Conservation (phyloP, 805 yeast species). For the Candida montana region DNA sequence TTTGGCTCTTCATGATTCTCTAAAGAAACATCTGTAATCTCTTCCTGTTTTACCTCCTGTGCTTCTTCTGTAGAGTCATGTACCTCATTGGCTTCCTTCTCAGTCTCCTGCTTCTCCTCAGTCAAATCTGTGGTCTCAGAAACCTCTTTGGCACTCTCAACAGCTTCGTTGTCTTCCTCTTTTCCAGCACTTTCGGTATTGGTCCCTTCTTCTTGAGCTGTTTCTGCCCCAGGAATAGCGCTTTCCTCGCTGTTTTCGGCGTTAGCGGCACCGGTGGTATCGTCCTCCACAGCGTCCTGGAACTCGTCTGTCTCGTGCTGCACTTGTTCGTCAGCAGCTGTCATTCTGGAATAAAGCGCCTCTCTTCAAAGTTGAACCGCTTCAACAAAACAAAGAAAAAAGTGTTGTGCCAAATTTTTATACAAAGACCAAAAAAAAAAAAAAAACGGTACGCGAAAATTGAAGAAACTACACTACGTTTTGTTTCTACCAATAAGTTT, state of each 20-base stretch:
- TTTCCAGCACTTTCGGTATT: neutral
- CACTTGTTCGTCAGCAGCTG: neutral
- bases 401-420: neutral
- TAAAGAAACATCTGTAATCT: neutral
- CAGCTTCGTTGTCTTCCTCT: too few species aligned
- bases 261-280: neutral
- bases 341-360: neutral
- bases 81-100: too few species aligned
- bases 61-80: neutral
- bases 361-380: too few species aligned
- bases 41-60: neutral
- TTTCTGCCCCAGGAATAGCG: conserved; percentile 8
- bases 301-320: conserved; percentile 4
- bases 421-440: too few species aligned
- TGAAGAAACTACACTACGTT: too few species aligned
- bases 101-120: too few species aligned
- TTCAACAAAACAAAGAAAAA: neutral
- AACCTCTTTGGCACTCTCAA: too few species aligned
- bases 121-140: too few species aligned
- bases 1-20: neutral
- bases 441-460: too few species aligned
- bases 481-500: neutral
- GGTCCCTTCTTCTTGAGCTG: conserved; percentile 14
- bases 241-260: neutral
- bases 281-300: conserved; percentile 7